Percentiles rank a stretch among this genome's conserved stretches.
phyloP scores from a whole-genome alignment of 2,329 filamentous ascomycete genomes.

The Lasiodiplodia sp. region DNA sequence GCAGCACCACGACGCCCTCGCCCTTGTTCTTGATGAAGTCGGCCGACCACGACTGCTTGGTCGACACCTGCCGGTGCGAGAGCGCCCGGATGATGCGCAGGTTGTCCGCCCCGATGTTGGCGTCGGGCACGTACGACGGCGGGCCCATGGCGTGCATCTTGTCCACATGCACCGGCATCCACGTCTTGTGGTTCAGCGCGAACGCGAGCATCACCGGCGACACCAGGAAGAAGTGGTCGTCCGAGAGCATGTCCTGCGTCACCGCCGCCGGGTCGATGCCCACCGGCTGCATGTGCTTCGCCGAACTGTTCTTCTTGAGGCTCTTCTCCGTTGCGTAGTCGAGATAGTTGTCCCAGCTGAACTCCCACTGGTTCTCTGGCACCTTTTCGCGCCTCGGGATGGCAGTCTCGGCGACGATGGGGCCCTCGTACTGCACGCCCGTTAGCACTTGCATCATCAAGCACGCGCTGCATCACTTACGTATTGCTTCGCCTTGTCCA shows the following conservation, averaged over 20 bases:
- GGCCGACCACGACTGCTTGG: constrained; percentile 19
- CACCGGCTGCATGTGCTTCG: constrained; percentile 1
- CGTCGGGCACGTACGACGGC: constrained; percentile 8
- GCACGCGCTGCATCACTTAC: neutral
- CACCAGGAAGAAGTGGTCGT: constrained; percentile 22
- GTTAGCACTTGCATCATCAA: neutral
- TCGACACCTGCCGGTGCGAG: constrained; percentile 21
- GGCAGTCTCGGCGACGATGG: constrained; percentile 12
- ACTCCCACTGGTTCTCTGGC: constrained; percentile 24
- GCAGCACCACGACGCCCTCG: constrained; percentile 26
- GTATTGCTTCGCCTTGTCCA: constrained; percentile 12
- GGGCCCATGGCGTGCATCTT: constrained; percentile 2
- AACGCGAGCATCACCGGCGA: constrained; percentile 27
- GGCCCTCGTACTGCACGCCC: neutral
- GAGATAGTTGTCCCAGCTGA: constrained; percentile 10
- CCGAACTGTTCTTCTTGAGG: neutral
- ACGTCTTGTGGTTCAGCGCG: constrained; percentile 19
- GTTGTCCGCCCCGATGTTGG: constrained; percentile 21
- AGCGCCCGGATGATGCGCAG: constrained; percentile 26
- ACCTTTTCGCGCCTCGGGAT: neutral
- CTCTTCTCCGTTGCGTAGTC: constrained; percentile 3
- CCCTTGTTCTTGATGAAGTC: constrained; percentile 30
- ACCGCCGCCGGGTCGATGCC: neutral
- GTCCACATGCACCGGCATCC: constrained; percentile 27
- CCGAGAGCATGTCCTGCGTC: neutral